Evolutionary conservation across 345 rosid genomes (phyloP).

Genomic region (Camelina laxa): DNA sequence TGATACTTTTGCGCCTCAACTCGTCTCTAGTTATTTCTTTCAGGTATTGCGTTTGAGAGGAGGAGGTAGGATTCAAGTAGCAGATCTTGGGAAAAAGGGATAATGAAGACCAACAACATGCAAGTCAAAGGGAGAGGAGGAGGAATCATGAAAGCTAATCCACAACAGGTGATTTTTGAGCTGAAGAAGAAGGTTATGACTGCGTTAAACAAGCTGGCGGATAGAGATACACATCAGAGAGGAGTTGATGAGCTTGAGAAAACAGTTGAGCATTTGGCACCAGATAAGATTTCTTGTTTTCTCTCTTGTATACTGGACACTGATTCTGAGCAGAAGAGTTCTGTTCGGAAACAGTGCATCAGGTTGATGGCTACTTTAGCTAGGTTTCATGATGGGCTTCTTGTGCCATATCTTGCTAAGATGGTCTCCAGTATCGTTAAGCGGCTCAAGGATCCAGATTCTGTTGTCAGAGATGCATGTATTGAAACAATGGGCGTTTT

Average conservation of each 20-base stretch:
- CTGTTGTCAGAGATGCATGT: slow-evolving; percentile 88
- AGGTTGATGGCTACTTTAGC: slow-evolving; percentile 69
- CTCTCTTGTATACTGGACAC: slow-evolving; percentile 82
- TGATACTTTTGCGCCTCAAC: background rate
- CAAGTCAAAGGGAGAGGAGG: slow-evolving; percentile 52
- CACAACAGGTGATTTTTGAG: slow-evolving; percentile 63
- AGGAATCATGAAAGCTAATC: slow-evolving; percentile 47
- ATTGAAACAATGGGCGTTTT: slow-evolving; percentile 74
- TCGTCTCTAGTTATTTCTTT: background rate
- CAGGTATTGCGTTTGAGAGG: slow-evolving; percentile 16
- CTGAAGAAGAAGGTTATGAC: slow-evolving; percentile 71
- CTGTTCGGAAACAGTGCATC: slow-evolving; percentile 74
- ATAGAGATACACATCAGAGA: slow-evolving; percentile 83
- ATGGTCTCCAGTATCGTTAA: slow-evolving; percentile 78
- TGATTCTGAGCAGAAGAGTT: slow-evolving; percentile 71
- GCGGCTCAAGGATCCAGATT: slow-evolving; percentile 89
- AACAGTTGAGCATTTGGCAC: slow-evolving; percentile 59
- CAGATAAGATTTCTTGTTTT: slow-evolving; percentile 65
- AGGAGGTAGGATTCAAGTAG: background rate
- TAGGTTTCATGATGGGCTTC: slow-evolving; percentile 54
- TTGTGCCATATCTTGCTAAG: slow-evolving; percentile 62
- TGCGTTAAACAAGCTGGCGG: slow-evolving; percentile 85
- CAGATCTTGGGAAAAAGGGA: slow-evolving; percentile 20
- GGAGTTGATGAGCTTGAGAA: slow-evolving; percentile 84
- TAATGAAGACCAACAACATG: slow-evolving; percentile 54